Conservation (phyloP, 495 filamentous ascomycete genomes). For the Collariella sp. region DNA sequence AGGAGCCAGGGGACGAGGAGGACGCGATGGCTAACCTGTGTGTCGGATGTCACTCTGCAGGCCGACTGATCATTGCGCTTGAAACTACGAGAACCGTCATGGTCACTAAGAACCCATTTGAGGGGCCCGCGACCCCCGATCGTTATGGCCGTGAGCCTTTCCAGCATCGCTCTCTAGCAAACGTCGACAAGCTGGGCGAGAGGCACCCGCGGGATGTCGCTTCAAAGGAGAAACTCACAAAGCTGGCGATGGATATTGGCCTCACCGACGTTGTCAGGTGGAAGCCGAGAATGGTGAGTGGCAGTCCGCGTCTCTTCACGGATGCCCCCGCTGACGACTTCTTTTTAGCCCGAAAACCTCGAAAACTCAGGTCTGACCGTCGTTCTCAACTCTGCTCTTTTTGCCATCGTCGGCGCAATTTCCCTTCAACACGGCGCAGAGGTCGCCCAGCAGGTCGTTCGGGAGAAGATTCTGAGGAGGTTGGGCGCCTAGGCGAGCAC, state of each 20-base stretch:
- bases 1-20: constrained; percentile 48
- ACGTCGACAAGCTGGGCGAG: constrained; percentile 56
- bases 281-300: constrained; percentile 70
- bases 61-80: constrained; percentile 70
- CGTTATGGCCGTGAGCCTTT: constrained; percentile 55
- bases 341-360: constrained; percentile 58
- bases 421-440: constrained; percentile 77
- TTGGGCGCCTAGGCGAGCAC: constrained; percentile 17
- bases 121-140: constrained; percentile 28
- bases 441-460: constrained; percentile 62
- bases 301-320: background rate
- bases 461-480: constrained; percentile 62
- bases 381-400: constrained; percentile 67
- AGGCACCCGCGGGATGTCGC: constrained; percentile 48
- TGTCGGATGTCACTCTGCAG: constrained; percentile 32
- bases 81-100: constrained; percentile 69
- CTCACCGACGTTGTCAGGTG: constrained; percentile 70
- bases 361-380: constrained; percentile 58
- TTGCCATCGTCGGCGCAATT: constrained; percentile 80
- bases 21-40: constrained; percentile 4
- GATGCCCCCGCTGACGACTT: constrained; percentile 3
- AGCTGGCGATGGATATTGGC: constrained; percentile 60
- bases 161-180: constrained; percentile 61
- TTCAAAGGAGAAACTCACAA: constrained; percentile 50
- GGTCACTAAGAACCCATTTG: constrained; percentile 26